Percentiles rank a stretch among this genome's conserved stretches.
Conservation (phyloP, 345 rosid species). For the Garcia nutans region DNA sequence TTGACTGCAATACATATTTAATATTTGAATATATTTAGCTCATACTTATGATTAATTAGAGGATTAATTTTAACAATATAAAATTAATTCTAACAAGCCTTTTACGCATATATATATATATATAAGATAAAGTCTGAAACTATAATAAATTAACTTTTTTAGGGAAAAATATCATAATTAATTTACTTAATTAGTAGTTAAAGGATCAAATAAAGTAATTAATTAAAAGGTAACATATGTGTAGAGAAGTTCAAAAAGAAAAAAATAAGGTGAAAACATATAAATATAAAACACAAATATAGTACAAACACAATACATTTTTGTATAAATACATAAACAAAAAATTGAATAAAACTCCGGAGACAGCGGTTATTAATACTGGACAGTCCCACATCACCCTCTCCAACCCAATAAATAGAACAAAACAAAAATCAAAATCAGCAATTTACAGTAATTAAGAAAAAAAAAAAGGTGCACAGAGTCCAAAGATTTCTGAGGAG, state of each 20-base stretch:
- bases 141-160: no score
- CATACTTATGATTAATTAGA: no score
- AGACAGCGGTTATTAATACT: slow-evolving; percentile 75
- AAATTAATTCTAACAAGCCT: no score
- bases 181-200: no score
- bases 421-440: slow-evolving; percentile 25
- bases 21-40: no score
- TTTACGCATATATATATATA: no score
- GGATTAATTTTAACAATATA: no score
- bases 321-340: background rate
- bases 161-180: no score
- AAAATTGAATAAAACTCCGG: slow-evolving; percentile 24
- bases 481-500: slow-evolving; percentile 33
- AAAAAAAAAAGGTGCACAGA: slow-evolving; percentile 17
- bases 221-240: no score
- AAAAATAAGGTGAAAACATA: background rate
- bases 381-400: slow-evolving; percentile 54
- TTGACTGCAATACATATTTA: no score
- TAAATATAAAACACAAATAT: background rate
- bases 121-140: no score
- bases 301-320: background rate
- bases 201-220: no score
- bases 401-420: slow-evolving; percentile 33
- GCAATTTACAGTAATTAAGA: background rate
- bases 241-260: background rate